Evolutionary conservation across 768 basidiomycete genomes (phyloP).

Genomic region (Xerocomellus intermedius): DNA sequence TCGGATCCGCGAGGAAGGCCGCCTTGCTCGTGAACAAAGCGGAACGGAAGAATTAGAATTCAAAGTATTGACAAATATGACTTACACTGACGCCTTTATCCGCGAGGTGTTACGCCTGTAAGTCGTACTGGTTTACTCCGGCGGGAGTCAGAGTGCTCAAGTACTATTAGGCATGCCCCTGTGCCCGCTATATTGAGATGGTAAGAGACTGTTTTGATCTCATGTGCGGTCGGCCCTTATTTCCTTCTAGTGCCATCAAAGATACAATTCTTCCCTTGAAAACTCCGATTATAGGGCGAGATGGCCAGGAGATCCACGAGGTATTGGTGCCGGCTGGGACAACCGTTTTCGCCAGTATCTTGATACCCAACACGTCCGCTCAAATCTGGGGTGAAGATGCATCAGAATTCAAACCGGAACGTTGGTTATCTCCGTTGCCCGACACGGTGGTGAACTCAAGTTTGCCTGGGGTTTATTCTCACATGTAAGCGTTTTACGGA

Average conservation of each 20-base stretch:
- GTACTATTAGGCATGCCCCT: neutral
- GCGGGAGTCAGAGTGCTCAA: neutral
- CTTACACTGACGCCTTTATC: constrained; percentile 1
- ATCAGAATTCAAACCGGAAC: neutral
- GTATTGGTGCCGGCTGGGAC: neutral
- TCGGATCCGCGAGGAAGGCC: neutral
- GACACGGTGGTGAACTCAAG: neutral
- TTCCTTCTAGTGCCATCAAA: neutral
- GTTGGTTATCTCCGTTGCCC: neutral
- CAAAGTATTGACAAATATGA: neutral
- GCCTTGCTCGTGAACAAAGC: neutral
- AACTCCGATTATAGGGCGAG: neutral
- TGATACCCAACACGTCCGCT: neutral
- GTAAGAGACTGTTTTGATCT: neutral
- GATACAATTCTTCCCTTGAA: neutral
- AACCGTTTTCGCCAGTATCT: constrained; percentile 1
- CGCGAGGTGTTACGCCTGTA: constrained; percentile 1
- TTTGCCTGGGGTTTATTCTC: neutral
- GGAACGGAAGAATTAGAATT: neutral
- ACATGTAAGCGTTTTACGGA: neutral
- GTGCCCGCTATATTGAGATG: constrained; percentile 1
- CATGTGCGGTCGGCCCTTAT: neutral
- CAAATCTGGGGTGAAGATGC: constrained; percentile 1
- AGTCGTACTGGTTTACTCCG: neutral
- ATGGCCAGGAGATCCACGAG: neutral